A percentile compares a stretch with the other conserved stretches of the same genome.
Conservation (phyloP, 768 basidiomycete genomes). For the Tremella mesenterica region DNA sequence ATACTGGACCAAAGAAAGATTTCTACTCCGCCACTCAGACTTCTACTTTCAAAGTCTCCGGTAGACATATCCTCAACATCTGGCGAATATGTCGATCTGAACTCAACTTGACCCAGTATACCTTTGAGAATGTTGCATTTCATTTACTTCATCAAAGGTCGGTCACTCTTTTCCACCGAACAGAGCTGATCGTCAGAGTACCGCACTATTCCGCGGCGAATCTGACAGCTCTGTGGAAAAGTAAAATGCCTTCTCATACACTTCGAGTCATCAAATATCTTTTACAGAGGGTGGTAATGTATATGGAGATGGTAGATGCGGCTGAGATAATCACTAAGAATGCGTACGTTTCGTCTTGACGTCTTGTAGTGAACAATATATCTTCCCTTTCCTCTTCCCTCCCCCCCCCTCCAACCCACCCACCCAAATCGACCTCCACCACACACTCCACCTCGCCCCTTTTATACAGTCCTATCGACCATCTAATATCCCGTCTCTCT, state of each 20-base stretch:
- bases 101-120: conserved; percentile 64
- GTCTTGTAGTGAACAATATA: background rate
- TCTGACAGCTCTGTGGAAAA: conserved; percentile 62
- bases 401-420: no score
- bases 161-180: conserved; percentile 13
- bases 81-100: conserved; percentile 90
- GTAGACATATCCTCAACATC: conserved; percentile 82
- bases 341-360: conserved; percentile 53
- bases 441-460: no score
- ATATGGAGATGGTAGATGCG: conserved; percentile 70
- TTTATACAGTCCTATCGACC: no score
- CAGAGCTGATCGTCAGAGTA: conserved; percentile 49
- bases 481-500: no score
- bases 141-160: conserved; percentile 70
- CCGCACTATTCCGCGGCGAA: conserved; percentile 62
- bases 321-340: conserved; percentile 79
- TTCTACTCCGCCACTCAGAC: conserved; percentile 65
- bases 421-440: background rate
- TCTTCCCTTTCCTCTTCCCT: no score
- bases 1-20: conserved; percentile 33
- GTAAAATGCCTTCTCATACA: conserved; percentile 53
- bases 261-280: conserved; percentile 58
- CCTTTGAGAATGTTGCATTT: conserved; percentile 82
- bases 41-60: conserved; percentile 72
- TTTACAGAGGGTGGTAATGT: conserved; percentile 56